Conservation (phyloP, 164 flowering plant species). For the Tinospora cordifolia region DNA sequence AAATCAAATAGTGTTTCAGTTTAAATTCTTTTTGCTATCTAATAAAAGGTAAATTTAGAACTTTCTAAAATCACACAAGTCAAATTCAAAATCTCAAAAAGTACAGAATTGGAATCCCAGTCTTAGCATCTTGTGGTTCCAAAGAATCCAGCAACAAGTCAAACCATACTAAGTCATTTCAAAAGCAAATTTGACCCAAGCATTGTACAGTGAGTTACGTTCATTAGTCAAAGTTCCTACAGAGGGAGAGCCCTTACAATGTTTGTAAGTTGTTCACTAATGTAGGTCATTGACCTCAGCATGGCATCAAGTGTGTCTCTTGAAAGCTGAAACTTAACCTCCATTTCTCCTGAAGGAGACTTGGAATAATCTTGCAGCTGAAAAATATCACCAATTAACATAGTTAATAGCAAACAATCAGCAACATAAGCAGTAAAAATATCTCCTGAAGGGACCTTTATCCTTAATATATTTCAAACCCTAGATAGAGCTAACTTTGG, state of each 20-base stretch:
- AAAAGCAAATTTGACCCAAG: background rate
- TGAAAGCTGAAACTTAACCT: conserved; percentile 40
- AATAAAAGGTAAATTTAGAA: background rate
- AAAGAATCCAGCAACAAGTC: no score
- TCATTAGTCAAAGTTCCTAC: no score
- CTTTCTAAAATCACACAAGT: background rate
- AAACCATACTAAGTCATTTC: background rate
- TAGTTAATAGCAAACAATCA: background rate
- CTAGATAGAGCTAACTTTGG: no score
- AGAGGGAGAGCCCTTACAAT: conserved; percentile 22
- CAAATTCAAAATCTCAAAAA: no score
- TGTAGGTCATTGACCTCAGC: conserved; percentile 44
- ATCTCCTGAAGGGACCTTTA: no score
- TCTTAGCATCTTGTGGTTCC: no score
- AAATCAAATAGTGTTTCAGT: background rate
- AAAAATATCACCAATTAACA: background rate
- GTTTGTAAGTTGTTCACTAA: conserved; percentile 33
- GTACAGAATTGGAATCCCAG: no score
- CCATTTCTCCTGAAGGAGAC: conserved; percentile 33
- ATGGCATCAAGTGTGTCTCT: conserved; percentile 41
- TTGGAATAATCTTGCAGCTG: conserved; percentile 38
- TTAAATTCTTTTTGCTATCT: background rate
- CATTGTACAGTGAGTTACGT: background rate
- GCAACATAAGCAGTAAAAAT: background rate
- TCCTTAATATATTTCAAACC: no score